These are phyloP conservation scores for Arthrobotrys iridis DNA, from an alignment of 2,329 filamentous ascomycete species.

Conservation along the genomic window DNA sequence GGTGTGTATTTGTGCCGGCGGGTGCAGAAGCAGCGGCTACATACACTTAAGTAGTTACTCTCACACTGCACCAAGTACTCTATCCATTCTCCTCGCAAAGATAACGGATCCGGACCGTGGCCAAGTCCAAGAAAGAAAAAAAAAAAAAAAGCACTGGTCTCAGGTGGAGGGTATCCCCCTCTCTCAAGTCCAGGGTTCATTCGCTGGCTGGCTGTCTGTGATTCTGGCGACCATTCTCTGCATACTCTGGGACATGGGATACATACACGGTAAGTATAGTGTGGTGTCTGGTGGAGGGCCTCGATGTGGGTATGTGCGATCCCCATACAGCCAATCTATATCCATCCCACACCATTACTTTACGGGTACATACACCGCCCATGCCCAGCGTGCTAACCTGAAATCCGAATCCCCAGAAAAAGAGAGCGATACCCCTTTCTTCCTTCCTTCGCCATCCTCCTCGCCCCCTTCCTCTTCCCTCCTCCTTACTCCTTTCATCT, in stretches of 20 bases:
- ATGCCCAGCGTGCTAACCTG: not conserved
- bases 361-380: conserved; percentile 51
- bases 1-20: not conserved
- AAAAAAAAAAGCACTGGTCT: conserved; percentile 34
- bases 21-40: conserved; percentile 51
- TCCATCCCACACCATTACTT: conserved; percentile 53
- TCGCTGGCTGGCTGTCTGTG: conserved; percentile 52
- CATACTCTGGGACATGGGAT: conserved; percentile 23
- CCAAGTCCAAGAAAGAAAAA: too few species aligned
- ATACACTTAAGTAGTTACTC: not conserved
- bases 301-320: conserved; percentile 46
- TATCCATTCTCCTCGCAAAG: conserved; percentile 5
- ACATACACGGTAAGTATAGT: not conserved
- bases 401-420: conserved; percentile 53
- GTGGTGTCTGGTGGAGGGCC: conserved; percentile 1
- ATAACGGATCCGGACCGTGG: too few species aligned
- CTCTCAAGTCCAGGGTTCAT: conserved; percentile 44
- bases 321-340: conserved; percentile 43
- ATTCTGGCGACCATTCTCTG: conserved; percentile 50
- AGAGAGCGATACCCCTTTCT: conserved; percentile 53
- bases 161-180: conserved; percentile 13
- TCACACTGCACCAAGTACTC: not conserved
- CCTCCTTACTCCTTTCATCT: conserved; percentile 58
- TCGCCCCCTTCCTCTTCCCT: conserved; percentile 58
- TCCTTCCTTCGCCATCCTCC: conserved; percentile 56